Percentiles rank a stretch among this genome's conserved stretches.
Conservation (phyloP, 768 basidiomycete species). For the Termitomyces sp. region DNA sequence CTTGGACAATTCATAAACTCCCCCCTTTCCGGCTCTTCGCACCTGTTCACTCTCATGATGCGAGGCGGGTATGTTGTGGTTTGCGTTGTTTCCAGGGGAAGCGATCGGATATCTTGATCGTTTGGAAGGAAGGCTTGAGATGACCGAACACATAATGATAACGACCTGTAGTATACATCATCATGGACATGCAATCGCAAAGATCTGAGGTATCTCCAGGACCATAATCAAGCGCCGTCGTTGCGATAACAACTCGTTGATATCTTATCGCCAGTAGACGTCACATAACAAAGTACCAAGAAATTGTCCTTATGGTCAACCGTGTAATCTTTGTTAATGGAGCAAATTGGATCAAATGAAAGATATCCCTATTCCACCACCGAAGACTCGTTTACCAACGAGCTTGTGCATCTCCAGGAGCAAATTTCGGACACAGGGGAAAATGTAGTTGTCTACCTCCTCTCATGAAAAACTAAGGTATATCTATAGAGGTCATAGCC, state of each 20-base stretch:
- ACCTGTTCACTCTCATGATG: not conserved
- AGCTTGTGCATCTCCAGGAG: not conserved
- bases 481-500: not conserved
- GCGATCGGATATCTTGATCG: not conserved
- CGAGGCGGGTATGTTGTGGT: not conserved
- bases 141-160: not conserved
- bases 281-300: no score
- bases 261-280: no score
- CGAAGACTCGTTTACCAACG: not conserved
- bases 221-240: not conserved
- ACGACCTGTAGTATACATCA: not conserved
- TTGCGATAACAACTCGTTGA: not conserved
- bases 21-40: not conserved
- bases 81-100: not conserved
- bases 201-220: not conserved
- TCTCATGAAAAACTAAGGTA: not conserved
- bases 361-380: not conserved
- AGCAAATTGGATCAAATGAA: not conserved
- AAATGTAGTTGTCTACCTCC: not conserved
- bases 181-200: not conserved
- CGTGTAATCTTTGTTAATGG: no score
- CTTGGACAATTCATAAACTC: not conserved
- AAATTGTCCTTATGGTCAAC: no score
- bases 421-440: not conserved
- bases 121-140: not conserved